phyloP scores from a whole-genome alignment of 177 flowering plant genomes.

The Vitis hybrid region DNA sequence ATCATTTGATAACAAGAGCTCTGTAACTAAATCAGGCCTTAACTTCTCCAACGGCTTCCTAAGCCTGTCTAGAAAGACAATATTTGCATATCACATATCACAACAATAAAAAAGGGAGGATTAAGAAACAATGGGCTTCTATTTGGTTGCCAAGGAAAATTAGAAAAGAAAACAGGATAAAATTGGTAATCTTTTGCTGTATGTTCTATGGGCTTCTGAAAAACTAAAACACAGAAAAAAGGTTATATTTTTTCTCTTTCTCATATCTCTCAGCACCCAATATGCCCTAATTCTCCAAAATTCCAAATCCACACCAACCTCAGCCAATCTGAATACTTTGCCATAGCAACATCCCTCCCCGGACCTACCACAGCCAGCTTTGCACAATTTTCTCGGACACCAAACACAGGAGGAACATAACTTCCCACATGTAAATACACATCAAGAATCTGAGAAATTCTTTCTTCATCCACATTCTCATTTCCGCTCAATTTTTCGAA shows the following conservation, averaged over 20 bases:
- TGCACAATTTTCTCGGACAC: constrained; percentile 45
- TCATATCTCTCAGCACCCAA: background rate
- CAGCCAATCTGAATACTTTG: constrained; percentile 89
- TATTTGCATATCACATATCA: too few species aligned
- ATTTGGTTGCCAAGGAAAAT: background rate
- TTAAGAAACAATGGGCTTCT: too few species aligned
- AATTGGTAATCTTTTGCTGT: background rate
- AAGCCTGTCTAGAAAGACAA: constrained; percentile 37
- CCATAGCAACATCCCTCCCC: constrained; percentile 66
- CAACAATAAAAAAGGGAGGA: too few species aligned
- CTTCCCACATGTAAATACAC: constrained; percentile 60
- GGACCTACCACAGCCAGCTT: constrained; percentile 72
- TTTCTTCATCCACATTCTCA: constrained; percentile 23
- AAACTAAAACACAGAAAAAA: background rate
- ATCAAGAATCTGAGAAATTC: constrained; percentile 36
- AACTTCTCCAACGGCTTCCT: constrained; percentile 77
- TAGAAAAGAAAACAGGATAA: too few species aligned
- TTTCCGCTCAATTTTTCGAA: constrained; percentile 18
- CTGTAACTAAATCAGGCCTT: constrained; percentile 70
- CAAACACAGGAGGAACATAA: constrained; percentile 61
- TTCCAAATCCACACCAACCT: constrained; percentile 43
- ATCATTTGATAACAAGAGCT: constrained; percentile 82
- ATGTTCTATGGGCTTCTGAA: background rate
- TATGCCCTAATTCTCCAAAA: constrained; percentile 1
- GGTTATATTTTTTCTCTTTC: background rate